Evolutionary conservation across 352 stramenopile genomes (phyloP).

Genomic region (Globisporangium okanoganense): DNA sequence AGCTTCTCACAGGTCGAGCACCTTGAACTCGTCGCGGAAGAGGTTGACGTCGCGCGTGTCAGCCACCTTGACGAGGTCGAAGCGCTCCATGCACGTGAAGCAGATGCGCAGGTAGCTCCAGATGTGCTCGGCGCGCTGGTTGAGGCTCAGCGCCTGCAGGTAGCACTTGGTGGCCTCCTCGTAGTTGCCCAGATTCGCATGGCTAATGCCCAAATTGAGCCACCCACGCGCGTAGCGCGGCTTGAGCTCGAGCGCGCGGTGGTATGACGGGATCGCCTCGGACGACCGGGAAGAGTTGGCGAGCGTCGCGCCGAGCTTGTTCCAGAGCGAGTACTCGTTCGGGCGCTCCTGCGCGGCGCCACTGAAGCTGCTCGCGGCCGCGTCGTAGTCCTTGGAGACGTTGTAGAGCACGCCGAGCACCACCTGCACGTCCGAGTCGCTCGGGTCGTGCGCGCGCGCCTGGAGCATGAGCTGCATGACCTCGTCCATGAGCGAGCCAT

Average conservation of each 20-base stretch:
- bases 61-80: constrained; percentile 93
- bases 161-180: constrained; percentile 96
- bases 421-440: constrained; percentile 80
- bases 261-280: constrained; percentile 92
- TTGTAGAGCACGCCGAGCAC: constrained; percentile 98
- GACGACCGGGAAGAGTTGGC: constrained; percentile 94
- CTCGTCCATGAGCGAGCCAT: constrained; percentile 90
- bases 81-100: constrained; percentile 96
- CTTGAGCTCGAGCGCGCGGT: constrained; percentile 93
- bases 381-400: constrained; percentile 95
- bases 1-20: constrained; percentile 63
- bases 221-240: constrained; percentile 96
- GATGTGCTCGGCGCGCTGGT: constrained; percentile 94
- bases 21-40: constrained; percentile 85
- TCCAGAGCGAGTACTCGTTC: constrained; percentile 96
- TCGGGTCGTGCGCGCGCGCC: constrained; percentile 72
- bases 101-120: constrained; percentile 98
- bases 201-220: constrained; percentile 98
- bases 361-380: constrained; percentile 88
- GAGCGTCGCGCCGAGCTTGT: constrained; percentile 97
- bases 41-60: constrained; percentile 77
- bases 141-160: constrained; percentile 94
- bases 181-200: constrained; percentile 95
- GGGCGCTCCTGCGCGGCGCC: constrained; percentile 74
- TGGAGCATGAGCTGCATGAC: constrained; percentile 95